phyloP scores from a whole-genome alignment of 148 eudicot genomes.

The Amaranthus palmeri region DNA sequence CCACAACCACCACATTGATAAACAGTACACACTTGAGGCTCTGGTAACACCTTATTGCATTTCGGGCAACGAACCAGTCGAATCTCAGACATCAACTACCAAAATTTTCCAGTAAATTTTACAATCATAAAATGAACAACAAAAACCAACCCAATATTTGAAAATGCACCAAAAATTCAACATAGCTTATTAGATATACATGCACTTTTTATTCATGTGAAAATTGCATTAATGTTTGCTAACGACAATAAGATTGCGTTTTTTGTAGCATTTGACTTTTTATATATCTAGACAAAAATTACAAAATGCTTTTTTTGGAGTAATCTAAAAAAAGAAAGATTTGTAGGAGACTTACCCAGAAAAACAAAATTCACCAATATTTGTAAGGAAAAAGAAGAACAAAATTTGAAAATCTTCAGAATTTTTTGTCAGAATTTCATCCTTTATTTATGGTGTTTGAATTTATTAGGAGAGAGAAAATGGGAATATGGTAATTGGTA shows the following conservation, averaged over 20 bases:
- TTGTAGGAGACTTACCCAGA: slow-evolving; percentile 11
- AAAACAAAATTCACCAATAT: background rate
- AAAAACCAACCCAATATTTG: background rate
- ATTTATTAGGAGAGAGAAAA: background rate
- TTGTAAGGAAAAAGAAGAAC: background rate
- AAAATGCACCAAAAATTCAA: background rate
- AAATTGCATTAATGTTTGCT: no score
- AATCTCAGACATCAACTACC: slow-evolving; percentile 48
- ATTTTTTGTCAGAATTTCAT: background rate
- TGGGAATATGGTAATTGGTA: background rate
- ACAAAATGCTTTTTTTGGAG: background rate
- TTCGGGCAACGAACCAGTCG: slow-evolving; percentile 84
- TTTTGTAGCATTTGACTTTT: slow-evolving; percentile 13
- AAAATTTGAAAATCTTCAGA: background rate
- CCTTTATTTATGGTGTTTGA: background rate
- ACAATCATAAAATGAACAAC: background rate
- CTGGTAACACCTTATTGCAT: slow-evolving; percentile 75
- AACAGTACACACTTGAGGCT: slow-evolving; percentile 58
- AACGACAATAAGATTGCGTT: no score
- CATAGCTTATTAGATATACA: background rate
- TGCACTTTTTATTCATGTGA: no score
- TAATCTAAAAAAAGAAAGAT: background rate
- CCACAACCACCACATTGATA: slow-evolving; percentile 92
- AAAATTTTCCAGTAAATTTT: slow-evolving; percentile 4
- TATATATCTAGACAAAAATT: background rate